Base-by-base conservation (phyloP, 2,329 filamentous ascomycete species). In the Fusarium nematophilum region DNA sequence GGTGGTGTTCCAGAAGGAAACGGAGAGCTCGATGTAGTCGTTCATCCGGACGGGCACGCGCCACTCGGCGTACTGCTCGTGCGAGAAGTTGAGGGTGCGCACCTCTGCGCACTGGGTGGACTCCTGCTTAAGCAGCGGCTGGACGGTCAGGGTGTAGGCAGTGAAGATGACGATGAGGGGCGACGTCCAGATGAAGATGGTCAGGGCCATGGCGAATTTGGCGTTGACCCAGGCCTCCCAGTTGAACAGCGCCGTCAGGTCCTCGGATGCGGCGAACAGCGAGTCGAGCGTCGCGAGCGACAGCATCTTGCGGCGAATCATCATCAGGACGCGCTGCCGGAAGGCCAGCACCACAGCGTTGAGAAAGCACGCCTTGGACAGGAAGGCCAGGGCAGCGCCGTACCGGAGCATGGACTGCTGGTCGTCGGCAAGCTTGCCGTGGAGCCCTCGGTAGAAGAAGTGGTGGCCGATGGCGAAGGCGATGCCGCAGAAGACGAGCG, bases 151-250 rank as follows among this genome's bases (percentile, higher is more conserved):
- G 3, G 67, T 69, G 10, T 65, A 65, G 4, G 67, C 65, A 21
- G 67, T 69, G 4, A 69, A 54, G 18, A 69, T 69, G 36, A 69
- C 66, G 14, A 69, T 67, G 3, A 69, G 48, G 34, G 67, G 67
- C 8, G 65, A 68, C 11, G 46, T 55, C 67, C 67, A 69, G 25
- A 69, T 66, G 30, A 69, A 69, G 13, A 69, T 52, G 8, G 67
- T 68, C 15, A 69, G 29, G 2, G 46, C 49, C 66, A 69, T 69
- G 46, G 66, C 67, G 23, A 69, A 54, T 37, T 65, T 69, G 9
- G 66, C 64, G 5, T 62, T 65, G 7, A 48, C 52, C 50, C 64
- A 58, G 1, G 65, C 66, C 33, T 68, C 66, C 57, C 66, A 65
- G 18, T 69, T 68, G 11, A 69, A 57, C 18, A 68, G 25, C 6